Evolutionary conservation across 2,329 filamentous ascomycete genomes (phyloP), one percentile per base, ranked within the genome.

Genomic region (Teratosphaeria nubilosa): DNA sequence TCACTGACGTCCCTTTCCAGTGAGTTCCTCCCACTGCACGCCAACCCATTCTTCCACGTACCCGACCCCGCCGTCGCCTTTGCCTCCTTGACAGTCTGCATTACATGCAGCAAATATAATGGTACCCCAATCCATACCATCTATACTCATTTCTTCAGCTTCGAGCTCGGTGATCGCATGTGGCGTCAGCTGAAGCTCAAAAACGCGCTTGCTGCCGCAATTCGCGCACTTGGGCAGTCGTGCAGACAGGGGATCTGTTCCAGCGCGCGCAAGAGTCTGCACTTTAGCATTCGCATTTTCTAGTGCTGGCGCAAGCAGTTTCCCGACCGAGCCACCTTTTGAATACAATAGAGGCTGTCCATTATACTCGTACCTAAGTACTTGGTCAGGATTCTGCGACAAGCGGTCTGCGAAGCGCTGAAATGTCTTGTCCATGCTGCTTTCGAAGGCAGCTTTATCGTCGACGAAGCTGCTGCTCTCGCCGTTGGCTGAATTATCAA

Each of bases 71-170:
- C 85, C 87, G 37, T 80, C 77, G 55, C 63, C 60, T 6, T 84
- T 79, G 0, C 82, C 81, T 5, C 73, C 82, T 66, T 81, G 78
- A 70, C 94, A 97, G 72, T 97, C 90, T 69, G 76, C 82, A 63
- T 81, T 83, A 72, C 94, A 99, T 7, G 95, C 90, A 0, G 85
- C 91, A 41, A 97, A 78, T 59, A 99, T 84, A 9, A 99, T 82
- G 0, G 91, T 97, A 0, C 92, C 92, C 94, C 94, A 99, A 68
- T 99, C 94, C 94, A 99, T 99, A 0, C 91, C 94, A 55, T 77
- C 95, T 81, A 75, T 75, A 64, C 63, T 76, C 77, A 74, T 75
- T 72, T 91, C 88, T 10, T 83, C 82, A 1, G 82, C 85, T 77
- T 97, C 94, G 56, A 97, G 77, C 77, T 95, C 88, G 31, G 85